Conservation (phyloP, 2,329 filamentous ascomycete genomes). For the Colletotrichum higginsianum region DNA sequence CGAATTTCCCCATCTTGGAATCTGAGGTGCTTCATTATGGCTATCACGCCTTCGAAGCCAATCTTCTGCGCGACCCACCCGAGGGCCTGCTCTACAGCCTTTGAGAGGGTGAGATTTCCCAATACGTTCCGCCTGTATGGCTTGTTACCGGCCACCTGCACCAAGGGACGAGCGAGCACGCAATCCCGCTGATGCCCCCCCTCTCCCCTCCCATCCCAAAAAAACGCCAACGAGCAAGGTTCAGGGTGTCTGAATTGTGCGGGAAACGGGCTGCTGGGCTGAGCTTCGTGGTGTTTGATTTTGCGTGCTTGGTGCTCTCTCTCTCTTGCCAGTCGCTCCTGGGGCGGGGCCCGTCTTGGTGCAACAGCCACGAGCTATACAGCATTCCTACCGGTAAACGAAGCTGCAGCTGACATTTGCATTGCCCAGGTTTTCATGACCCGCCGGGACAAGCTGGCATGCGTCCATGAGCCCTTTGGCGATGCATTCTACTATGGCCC, state of each 20-base stretch:
- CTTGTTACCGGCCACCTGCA: slow-evolving; percentile 7
- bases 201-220: background rate
- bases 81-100: slow-evolving; percentile 94
- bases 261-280: background rate
- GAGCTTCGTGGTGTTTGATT: slow-evolving; percentile 6
- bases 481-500: slow-evolving; percentile 97
- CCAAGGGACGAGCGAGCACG: slow-evolving; percentile 17
- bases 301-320: background rate
- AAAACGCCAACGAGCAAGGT: slow-evolving; percentile 31
- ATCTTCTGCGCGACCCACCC: slow-evolving; percentile 97
- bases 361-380: background rate
- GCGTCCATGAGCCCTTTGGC: slow-evolving; percentile 95
- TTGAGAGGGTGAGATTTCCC: slow-evolving; percentile 81
- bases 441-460: slow-evolving; percentile 83
- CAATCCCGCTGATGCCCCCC: slow-evolving; percentile 17
- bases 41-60: slow-evolving; percentile 75
- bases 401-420: slow-evolving; percentile 19
- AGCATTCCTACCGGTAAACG: background rate
- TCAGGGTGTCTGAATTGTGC: slow-evolving; percentile 36
- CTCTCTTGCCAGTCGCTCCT: too few species aligned
- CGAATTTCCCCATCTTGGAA: slow-evolving; percentile 29
- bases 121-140: slow-evolving; percentile 29
- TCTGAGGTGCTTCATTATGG: slow-evolving; percentile 42
- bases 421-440: slow-evolving; percentile 91
- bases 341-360: background rate